These are phyloP conservation scores for Suhomyces kilbournensis DNA, from an alignment of 805 yeast species.

Conservation along the genomic window DNA sequence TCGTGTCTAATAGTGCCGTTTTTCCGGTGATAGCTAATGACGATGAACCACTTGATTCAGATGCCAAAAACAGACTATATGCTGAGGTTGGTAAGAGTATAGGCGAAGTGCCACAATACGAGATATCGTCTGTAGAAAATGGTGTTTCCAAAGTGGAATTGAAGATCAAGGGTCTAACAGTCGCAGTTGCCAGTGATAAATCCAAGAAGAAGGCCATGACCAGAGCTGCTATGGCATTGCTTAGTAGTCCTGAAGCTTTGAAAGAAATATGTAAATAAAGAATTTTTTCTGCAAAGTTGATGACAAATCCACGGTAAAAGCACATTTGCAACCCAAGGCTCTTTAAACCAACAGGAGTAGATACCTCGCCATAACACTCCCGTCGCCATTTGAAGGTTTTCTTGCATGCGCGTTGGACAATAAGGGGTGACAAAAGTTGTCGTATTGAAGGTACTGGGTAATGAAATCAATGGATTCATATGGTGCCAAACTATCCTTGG, in stretches of 20 bases:
- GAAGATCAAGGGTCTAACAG: conserved; percentile 24
- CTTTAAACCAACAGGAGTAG: background rate
- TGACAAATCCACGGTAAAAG: background rate
- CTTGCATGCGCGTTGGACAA: background rate
- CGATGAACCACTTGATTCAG: conserved; percentile 25
- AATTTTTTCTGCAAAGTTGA: background rate
- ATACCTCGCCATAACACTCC: background rate
- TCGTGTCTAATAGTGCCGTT: conserved; percentile 4
- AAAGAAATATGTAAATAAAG: conserved; percentile 8
- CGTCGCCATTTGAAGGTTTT: background rate
- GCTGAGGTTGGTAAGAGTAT: conserved; percentile 35
- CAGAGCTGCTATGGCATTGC: conserved; percentile 37
- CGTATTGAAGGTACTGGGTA: background rate
- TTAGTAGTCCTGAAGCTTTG: conserved; percentile 22
- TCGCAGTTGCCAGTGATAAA: conserved; percentile 32
- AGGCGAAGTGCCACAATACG: conserved; percentile 36
- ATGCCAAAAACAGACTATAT: conserved; percentile 40
- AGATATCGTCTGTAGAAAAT: conserved; percentile 5
- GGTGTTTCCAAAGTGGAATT: conserved; percentile 19
- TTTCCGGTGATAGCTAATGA: conserved; percentile 30
- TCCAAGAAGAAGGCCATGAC: conserved; percentile 41
- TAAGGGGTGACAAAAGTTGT: background rate
- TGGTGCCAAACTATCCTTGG: background rate
- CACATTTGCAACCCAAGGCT: background rate
- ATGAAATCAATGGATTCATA: background rate